These are phyloP conservation scores for Aspergillus fumigatus DNA, from an alignment of 2,329 filamentous ascomycete species.

Conservation along the genomic window DNA sequence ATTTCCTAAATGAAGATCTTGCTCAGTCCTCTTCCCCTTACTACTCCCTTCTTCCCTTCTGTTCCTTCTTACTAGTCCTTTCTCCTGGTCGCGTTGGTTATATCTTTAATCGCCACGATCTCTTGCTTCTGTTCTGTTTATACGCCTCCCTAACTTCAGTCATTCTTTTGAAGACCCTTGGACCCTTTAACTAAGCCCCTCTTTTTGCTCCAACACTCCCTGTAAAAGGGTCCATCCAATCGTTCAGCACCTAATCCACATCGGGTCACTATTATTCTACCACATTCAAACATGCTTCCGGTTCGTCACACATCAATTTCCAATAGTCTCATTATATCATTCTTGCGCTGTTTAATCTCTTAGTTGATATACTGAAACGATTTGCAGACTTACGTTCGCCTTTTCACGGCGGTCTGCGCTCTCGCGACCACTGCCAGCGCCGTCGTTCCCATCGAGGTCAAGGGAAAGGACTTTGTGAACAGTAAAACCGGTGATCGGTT, in stretches of 20 bases:
- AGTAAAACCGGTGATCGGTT: conserved; percentile 54
- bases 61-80: conserved; percentile 6
- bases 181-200: background rate
- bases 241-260: conserved; percentile 4
- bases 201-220: conserved; percentile 9
- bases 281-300: background rate
- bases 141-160: conserved; percentile 4
- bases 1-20: background rate
- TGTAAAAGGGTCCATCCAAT: conserved; percentile 15
- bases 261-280: background rate
- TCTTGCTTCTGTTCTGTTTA: conserved; percentile 7
- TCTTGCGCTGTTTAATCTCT: background rate
- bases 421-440: conserved; percentile 46
- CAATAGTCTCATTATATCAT: background rate
- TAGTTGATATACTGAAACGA: background rate
- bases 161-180: conserved; percentile 10
- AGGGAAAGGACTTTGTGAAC: conserved; percentile 60
- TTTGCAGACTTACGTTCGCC: conserved; percentile 27
- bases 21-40: conserved; percentile 2
- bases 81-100: background rate
- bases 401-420: conserved; percentile 38
- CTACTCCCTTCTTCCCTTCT: conserved; percentile 5
- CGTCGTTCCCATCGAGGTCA: conserved; percentile 53
- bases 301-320: background rate
- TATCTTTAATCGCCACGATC: conserved; percentile 7